Evolutionary conservation across 768 basidiomycete genomes (phyloP), one percentile per base, ranked within the genome.

Genomic region (Tephrocybe sp.): DNA sequence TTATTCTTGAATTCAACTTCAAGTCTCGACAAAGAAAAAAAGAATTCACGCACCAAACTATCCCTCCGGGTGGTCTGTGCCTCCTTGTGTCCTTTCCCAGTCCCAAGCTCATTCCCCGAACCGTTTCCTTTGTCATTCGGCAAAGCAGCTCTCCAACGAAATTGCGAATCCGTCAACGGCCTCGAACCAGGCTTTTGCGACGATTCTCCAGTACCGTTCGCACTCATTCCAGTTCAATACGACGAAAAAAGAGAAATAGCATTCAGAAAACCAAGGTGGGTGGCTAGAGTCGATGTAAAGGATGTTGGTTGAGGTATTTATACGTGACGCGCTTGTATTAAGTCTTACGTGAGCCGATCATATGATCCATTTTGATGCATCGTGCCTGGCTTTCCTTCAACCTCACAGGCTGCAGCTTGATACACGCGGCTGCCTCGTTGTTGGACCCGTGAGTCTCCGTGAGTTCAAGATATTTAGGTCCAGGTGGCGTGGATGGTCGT

Each of bases 321-420:
- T 38, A 38, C n/a, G 21, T 16, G 34, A 36, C 34, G 34, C n/a
- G n/a, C 6, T 11, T 5, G 34, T 7, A 36, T 16, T 36, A 30
- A 30, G 29, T 30, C 36, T 48, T 48, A 48, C 47, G 39, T 41
- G 30, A 48, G 39, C n/a, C 47, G 27, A 48, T 48, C 39, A 36
- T 8, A 36, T 39, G 39, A 47, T 36, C 11, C 39, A 47, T 21
- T 40, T 40, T n/a, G n/a, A n/a, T n/a, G n/a, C n/a, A n/a, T n/a
- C n/a, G 47, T 48, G 39, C 47, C 47, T 48, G 30, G 2, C 34
- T 30, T n/a, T n/a, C n/a, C n/a, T n/a, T n/a, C n/a, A n/a, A n/a
- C n/a, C n/a, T n/a, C n/a, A n/a, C n/a, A n/a, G n/a, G n/a, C n/a
- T n/a, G n/a, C n/a, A n/a, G n/a, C 16, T 38, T 18, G 16, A 21